Base-by-base conservation (phyloP, 129 eudicot genomes). In the Flaveria linearis region DNA sequence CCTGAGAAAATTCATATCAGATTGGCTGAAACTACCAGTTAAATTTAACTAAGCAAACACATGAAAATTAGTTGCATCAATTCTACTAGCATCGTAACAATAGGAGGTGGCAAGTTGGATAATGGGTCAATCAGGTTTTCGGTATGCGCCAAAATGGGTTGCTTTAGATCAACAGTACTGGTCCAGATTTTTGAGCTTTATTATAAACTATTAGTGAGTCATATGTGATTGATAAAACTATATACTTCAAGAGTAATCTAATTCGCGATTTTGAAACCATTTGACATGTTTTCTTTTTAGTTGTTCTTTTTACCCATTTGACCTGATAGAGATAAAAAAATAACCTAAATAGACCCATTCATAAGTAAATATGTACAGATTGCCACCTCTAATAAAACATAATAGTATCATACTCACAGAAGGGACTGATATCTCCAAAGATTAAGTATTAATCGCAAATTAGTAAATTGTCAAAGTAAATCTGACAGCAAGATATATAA, bases 1-100 rank as follows among this genome's bases (percentile, higher is more conserved):
- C 97, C 98, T 93, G 86, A 75, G 30, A 7, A 39, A 43, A 11
- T 20, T 61, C 30, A 49, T 23, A 71, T 72, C 72, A 72, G 53
- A 63, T 67, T 60, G 18, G 23, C 68, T 33, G 80, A 57, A 53
- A 62, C 66, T 63, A 1, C 17, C 22, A 72, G 9, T 15, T 50
- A 39, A 18, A 71, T 36, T 20, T 16, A 36, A 13, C 6, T 66
- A 69, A 60, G 52, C 58, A 15, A 25, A 53, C 17, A 46, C 33
- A 68, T 22, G 57, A 58, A 33, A 41, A 46, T 4, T 16, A 41
- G 62, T 2, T 22, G 36, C 57, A 46, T 60, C 49, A 18, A 39
- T 61, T 60, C 65, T 57, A 14, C 57, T 20, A 46, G 7, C 22
- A 60, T 25, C 42, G 13, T 23, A 60, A 18, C 15, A 51, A 10